A percentile compares a stretch with the other conserved stretches of the same genome.
Conservation (phyloP, 345 rosid genomes). For the Acer yangbiense region DNA sequence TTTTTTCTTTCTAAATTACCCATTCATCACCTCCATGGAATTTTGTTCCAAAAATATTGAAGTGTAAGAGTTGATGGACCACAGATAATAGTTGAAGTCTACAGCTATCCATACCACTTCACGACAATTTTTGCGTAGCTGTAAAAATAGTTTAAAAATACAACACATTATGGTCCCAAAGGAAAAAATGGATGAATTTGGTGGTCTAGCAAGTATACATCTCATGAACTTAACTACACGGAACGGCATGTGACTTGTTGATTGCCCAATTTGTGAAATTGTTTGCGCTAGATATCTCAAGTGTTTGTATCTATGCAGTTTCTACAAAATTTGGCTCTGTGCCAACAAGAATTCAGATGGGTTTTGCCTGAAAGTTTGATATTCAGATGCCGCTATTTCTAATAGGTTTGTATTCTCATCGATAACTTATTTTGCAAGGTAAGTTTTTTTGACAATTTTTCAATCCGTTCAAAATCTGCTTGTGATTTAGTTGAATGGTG, state of each 20-base stretch:
- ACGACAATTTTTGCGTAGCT: neutral
- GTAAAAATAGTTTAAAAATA: too few relatives aligned
- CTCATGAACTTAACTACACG: slow-evolving; percentile 13
- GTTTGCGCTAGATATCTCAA: neutral
- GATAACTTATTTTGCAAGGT: too few relatives aligned
- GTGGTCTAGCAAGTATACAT: slow-evolving; percentile 8
- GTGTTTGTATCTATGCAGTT: too few relatives aligned
- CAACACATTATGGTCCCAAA: slow-evolving; percentile 10
- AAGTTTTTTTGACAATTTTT: neutral
- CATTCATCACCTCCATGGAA: neutral
- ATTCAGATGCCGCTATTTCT: too few relatives aligned
- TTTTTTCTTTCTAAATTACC: neutral
- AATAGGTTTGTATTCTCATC: too few relatives aligned
- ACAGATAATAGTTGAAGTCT: neutral
- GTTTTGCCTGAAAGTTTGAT: too few relatives aligned
- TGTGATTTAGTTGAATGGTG: too few relatives aligned
- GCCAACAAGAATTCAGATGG: too few relatives aligned
- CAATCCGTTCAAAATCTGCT: neutral
- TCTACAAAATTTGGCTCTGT: too few relatives aligned
- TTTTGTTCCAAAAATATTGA: neutral
- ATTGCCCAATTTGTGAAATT: slow-evolving; percentile 21
- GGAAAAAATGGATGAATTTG: neutral
- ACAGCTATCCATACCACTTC: neutral
- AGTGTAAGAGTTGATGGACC: too few relatives aligned
- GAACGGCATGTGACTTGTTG: slow-evolving; percentile 10